phyloP scores from a whole-genome alignment of 2,329 filamentous ascomycete genomes.

The Alternaria angustiovoidea region DNA sequence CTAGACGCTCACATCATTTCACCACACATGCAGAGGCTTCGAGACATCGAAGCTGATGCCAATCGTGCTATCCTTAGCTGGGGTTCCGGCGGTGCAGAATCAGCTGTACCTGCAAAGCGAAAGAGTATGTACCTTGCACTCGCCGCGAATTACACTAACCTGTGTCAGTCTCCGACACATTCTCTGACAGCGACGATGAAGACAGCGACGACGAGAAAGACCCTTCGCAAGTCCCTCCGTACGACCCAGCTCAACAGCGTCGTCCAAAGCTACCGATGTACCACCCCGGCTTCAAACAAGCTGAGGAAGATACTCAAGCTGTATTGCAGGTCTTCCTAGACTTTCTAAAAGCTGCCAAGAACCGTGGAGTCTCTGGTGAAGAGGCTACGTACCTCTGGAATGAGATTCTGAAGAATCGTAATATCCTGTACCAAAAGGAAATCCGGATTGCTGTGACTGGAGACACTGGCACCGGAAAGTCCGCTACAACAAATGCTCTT shows the following conservation, averaged over 20 bases:
- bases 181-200: not conserved
- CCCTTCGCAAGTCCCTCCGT: slow-evolving; percentile 1
- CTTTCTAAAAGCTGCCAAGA: not conserved
- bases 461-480: slow-evolving; percentile 30
- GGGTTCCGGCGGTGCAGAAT: not conserved
- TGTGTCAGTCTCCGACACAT: not conserved
- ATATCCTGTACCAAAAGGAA: slow-evolving; percentile 3
- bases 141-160: not conserved
- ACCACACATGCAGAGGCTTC: not conserved
- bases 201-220: slow-evolving; percentile 5
- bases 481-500: slow-evolving; percentile 24
- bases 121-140: not conserved
- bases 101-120: not conserved
- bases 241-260: slow-evolving; percentile 18
- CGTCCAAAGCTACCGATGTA: slow-evolving; percentile 24
- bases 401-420: not conserved
- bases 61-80: slow-evolving; percentile 1
- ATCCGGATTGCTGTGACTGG: slow-evolving; percentile 24
- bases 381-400: slow-evolving; percentile 15
- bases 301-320: not conserved
- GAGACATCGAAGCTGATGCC: not conserved
- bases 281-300: slow-evolving; percentile 21
- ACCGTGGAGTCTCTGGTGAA: not conserved
- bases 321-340: slow-evolving; percentile 6
- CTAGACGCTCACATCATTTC: too few relatives aligned